Percentiles rank a stretch among this genome's conserved stretches.
These are phyloP conservation scores for Alnus glutinosa DNA, from an alignment of 306 rosid genomes.

Conservation along the genomic window DNA sequence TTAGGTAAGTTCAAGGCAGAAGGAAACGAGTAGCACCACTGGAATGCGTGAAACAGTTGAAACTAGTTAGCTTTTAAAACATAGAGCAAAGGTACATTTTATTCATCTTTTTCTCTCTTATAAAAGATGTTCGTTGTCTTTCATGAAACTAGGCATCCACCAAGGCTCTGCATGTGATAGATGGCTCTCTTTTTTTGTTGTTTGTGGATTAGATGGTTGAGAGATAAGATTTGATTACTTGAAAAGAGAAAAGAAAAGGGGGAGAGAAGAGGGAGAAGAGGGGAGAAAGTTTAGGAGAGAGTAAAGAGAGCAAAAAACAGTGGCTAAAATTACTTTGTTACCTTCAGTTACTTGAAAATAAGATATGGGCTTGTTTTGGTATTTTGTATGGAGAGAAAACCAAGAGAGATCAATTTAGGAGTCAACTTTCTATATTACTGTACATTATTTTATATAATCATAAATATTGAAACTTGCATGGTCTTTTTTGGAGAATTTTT, in stretches of 20 bases:
- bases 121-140: not conserved
- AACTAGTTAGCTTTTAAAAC: slow-evolving; percentile 92
- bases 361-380: not conserved
- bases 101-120: slow-evolving; percentile 4
- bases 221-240: not conserved
- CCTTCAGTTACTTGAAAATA: not conserved
- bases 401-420: not conserved
- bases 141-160: slow-evolving; percentile 1
- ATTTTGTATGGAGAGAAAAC: not conserved
- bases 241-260: not conserved
- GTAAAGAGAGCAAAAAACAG: not conserved
- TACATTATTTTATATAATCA: not conserved
- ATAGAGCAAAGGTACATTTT: slow-evolving; percentile 81
- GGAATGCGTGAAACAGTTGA: slow-evolving; percentile 94
- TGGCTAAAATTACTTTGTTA: not conserved
- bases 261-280: not conserved
- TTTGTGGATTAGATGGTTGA: not conserved
- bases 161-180: not conserved
- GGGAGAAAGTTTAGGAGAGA: not conserved
- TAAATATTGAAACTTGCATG: not conserved
- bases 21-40: slow-evolving; percentile 95
- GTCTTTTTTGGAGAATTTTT: not conserved
- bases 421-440: not conserved
- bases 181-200: not conserved
- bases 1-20: slow-evolving; percentile 93